These are phyloP conservation scores for Xylariaceae sp. DNA, from an alignment of 2,329 filamentous ascomycete species.

Conservation along the genomic window DNA sequence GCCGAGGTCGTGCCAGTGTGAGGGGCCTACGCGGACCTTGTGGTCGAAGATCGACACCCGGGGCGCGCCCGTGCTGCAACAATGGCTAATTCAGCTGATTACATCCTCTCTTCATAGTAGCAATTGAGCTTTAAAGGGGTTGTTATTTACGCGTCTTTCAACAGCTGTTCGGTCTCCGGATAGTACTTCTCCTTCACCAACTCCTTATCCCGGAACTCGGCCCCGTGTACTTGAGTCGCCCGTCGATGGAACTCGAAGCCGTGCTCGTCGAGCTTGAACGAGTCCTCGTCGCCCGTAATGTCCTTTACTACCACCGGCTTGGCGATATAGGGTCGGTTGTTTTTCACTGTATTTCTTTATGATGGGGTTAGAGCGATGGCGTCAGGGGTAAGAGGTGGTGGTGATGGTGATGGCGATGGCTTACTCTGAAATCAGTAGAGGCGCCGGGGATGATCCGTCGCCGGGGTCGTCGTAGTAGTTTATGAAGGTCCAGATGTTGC, in stretches of 20 bases:
- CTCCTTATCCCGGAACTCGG: constrained; percentile 47
- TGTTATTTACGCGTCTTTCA: constrained; percentile 46
- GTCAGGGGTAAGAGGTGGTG: background rate
- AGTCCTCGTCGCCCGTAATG: constrained; percentile 37
- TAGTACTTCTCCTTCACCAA: constrained; percentile 63
- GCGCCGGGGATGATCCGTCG: constrained; percentile 27
- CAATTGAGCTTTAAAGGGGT: too few relatives aligned
- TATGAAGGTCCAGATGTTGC: constrained; percentile 25
- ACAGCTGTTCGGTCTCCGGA: constrained; percentile 61
- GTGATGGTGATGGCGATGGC: background rate
- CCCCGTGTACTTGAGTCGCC: constrained; percentile 25
- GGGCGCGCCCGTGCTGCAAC: constrained; percentile 51
- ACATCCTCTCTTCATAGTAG: too few relatives aligned
- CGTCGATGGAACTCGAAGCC: constrained; percentile 38
- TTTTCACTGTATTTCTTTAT: constrained; percentile 29
- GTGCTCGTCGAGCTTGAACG: constrained; percentile 38
- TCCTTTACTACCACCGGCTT: constrained; percentile 43
- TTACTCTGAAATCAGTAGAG: constrained; percentile 29
- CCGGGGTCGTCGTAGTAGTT: constrained; percentile 31
- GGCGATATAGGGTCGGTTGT: constrained; percentile 38
- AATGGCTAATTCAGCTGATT: background rate
- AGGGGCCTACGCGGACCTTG: constrained; percentile 54
- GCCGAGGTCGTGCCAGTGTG: constrained; percentile 62
- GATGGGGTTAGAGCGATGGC: constrained; percentile 2
- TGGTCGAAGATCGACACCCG: constrained; percentile 68